Base-by-base conservation (phyloP, 2,329 filamentous ascomycete genomes). In the Trichophaea hybrida region DNA sequence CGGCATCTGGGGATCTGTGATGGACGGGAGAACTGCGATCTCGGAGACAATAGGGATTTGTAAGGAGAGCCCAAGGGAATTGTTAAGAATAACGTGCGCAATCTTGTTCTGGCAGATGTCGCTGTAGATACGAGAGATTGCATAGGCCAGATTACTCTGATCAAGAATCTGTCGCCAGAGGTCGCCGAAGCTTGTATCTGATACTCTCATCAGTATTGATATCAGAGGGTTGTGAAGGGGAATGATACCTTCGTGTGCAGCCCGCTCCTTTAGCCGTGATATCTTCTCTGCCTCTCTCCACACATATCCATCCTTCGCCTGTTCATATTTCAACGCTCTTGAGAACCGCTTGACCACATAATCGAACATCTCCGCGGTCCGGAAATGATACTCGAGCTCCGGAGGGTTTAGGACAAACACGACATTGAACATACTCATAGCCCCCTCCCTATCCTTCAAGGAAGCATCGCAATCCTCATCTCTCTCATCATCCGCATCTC, bases 391-490 rank as follows among this genome's bases (percentile, higher is more conserved):
- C 69, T 95, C 86, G 59, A 90, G 77, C 56, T 84, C 81, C 54
- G 84, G 84, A 2, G 89, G 86, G 66, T 88, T 85, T 65, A 96
- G 75, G 55, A 95, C 86, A 71, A 97, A 97, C 31, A 97, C 89
- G 8, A 96, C 80, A 71, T 96, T 94, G 74, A 98, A 98, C 91
- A 97, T 97, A 64, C 84, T 89, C 86, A 97, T 90, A 51, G 81
- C 80, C 65, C 78, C 81, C 66, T 76, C 76, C 70, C 86, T 59
- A 83, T 69, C 81, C 77, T 62, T 84, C 77, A 44, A 76, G 34
- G 69, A 71, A 54, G 69, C 72, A n/a, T 61, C 71, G n/a, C 63
- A 65, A n/a, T 69, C 69, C 46, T 71, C 72, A 8, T 70, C 66
- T 43, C 68, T 67, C 43, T 72, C 72, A 5, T 59, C 62, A 46